Evolutionary conservation across 164 flowering plant genomes (phyloP), one percentile per base, ranked within the genome.

Genomic region (Cinnamomum micranthum): DNA sequence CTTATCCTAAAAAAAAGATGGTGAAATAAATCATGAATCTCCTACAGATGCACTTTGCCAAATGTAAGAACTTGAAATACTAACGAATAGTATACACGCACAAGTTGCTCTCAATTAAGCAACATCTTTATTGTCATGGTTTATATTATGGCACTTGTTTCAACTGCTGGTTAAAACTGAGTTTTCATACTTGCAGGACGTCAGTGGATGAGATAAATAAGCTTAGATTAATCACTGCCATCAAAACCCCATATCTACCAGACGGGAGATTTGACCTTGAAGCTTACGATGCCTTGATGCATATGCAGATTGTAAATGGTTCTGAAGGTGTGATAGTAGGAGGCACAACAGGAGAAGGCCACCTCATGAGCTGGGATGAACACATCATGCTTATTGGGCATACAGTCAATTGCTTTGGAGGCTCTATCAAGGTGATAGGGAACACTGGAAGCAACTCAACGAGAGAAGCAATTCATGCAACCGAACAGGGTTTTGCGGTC

Each of bases 271-370:
- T 94, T 3, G 75, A 73, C 35, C 65, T 73, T 13, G 97, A 94
- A 83, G 97, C 98, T 58, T 94, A 92, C 80, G 98, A 94, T 82
- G 81, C 83, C 71, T 74, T 94, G 76, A 87, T 94, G 77, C 81
- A 92, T 75, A 79, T 83, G 88, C 98, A 94, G 81, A 91, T 94
- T 22, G 77, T 59, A 69, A 81, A 87, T 68, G 98, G 98, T 52
- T 63, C 69, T 69, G 97, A 91, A 77, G 98, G 87, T 28, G 85
- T 94, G 65, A 87, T 94, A 69, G 96, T 94, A 20, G 98, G 97
- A 69, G 98, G 98, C 60, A 91, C 97, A 35, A 92, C 98, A 11
- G 98, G 98, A 66, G 98, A 94, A 80, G 98, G 98, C 50, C 98
- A 94, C 62, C 79, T 94, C 65, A 94, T 94, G 98, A 91, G 92